Base-by-base conservation (phyloP, 495 filamentous ascomycete genomes). In the Rhypophila decipiens region DNA sequence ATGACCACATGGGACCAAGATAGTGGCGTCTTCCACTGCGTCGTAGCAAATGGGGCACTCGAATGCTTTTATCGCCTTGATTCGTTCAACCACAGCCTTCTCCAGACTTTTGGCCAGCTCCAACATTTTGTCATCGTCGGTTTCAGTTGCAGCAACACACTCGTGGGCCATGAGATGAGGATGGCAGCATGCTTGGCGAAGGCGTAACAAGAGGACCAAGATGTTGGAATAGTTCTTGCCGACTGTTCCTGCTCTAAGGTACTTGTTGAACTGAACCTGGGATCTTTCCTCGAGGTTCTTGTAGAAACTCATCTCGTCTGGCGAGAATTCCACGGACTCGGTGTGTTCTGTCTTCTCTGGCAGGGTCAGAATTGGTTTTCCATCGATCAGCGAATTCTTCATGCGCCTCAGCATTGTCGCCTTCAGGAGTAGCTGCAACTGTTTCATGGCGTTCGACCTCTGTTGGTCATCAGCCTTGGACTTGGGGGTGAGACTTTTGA, bases 171-270 rank as follows among this genome's bases (percentile, higher is more conserved):
- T 90, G n/a, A 98, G 70, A 60, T 94, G 87, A 1, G 90, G 90
- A 64, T 98, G 93, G 54, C 89, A 95, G 58, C 87, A 93, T 24
- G 86, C 86, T 65, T 98, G 93, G n/a, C 88, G 78, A 8, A 98
- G 78, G 12, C 91, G 86, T 11, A 98, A 74, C 38, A 98, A 76
- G 19, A 96, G 74, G 23, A 94, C 84, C 15, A 96, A 73, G 37
- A 96, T 83, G 53, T 86, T 86, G 5, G 82, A 85, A 59, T 96
- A 96, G 51, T 93, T 83, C 48, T 77, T 82, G 12, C 84, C 85
- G 2, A 90, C 73, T 1, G 83, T 85, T 3, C 84, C 83, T 2
- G 75, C 73, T 42, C 78, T 76, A 23, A 96, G 69, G 52, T 87
- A 94, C 49, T 76, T 83, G 72, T 88, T 93, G 71, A 95, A 86